These are phyloP conservation scores for Chytridiales sp. DNA, from an alignment of 371 early-diverging fungal species.

Conservation along the genomic window DNA sequence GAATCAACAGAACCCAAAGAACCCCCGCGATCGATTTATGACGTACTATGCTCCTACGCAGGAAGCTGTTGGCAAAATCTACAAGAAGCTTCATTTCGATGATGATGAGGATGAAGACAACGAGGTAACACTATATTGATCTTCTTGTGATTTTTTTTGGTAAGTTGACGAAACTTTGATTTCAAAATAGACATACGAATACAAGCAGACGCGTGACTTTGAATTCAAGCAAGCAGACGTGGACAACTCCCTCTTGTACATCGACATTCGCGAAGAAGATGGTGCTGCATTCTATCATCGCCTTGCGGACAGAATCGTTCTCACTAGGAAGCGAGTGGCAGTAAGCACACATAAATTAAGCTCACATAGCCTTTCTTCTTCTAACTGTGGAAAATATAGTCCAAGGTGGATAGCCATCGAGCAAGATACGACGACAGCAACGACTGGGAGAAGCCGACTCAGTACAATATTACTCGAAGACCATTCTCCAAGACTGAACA, in stretches of 20 bases:
- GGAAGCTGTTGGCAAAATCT: constrained; percentile 17
- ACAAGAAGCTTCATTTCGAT: constrained; percentile 8
- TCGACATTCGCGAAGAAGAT: constrained; percentile 10
- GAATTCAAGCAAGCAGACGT: background rate
- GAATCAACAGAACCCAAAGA: constrained; percentile 18
- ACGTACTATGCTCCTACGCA: constrained; percentile 30
- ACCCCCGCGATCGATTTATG: constrained; percentile 23
- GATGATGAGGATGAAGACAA: constrained; percentile 19
- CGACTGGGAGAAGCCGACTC: background rate
- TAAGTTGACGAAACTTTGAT: too few relatives aligned
- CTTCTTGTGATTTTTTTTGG: background rate
- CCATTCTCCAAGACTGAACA: background rate
- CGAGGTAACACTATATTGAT: constrained; percentile 2
- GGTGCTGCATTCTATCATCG: constrained; percentile 8
- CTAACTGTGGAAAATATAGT: background rate
- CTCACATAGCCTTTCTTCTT: background rate
- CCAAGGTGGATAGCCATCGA: background rate
- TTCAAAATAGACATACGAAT: background rate
- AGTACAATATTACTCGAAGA: background rate
- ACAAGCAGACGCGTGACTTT: constrained; percentile 6
- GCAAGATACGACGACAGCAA: background rate
- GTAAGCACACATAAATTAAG: background rate
- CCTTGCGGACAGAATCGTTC: background rate
- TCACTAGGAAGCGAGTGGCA: constrained; percentile 8
- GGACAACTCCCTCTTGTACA: background rate